Percentiles rank a stretch among this genome's conserved stretches.
These are phyloP conservation scores for Penicillium polonicum DNA, from an alignment of 2,329 filamentous ascomycete species.

Conservation along the genomic window DNA sequence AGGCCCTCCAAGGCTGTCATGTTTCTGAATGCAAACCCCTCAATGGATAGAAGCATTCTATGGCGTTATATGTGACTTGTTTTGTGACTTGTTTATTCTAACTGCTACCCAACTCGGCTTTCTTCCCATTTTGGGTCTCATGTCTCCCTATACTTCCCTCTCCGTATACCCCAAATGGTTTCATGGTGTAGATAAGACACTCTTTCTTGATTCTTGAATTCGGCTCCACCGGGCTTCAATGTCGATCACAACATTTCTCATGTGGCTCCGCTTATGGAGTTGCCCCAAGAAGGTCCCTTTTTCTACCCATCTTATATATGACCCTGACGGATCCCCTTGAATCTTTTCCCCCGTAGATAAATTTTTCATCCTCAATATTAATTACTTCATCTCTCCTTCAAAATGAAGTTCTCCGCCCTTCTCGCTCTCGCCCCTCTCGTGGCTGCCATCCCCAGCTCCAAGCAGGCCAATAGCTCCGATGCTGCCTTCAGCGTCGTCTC, in stretches of 20 bases:
- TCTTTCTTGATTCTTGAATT: not conserved
- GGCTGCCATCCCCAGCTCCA: slow-evolving; percentile 22
- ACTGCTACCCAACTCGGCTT: not conserved
- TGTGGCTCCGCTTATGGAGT: not conserved
- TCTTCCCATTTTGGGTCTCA: not conserved
- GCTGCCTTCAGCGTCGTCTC: slow-evolving; percentile 44
- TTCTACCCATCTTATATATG: not conserved
- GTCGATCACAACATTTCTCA: slow-evolving; percentile 5
- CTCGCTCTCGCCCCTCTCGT: slow-evolving; percentile 27
- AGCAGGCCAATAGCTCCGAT: slow-evolving; percentile 11
- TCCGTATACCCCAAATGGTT: too few relatives aligned
- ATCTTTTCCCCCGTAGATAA: not conserved
- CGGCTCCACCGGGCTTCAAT: not conserved
- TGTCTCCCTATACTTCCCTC: not conserved
- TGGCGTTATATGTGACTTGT: not conserved
- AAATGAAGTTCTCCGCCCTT: slow-evolving; percentile 29
- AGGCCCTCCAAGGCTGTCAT: not conserved
- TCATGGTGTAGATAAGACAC: not conserved
- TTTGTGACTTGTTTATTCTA: not conserved
- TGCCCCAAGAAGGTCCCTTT: not conserved
- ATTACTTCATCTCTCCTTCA: slow-evolving; percentile 7
- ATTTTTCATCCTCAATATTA: not conserved
- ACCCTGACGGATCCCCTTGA: not conserved
- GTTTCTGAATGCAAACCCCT: not conserved
- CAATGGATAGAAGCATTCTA: not conserved